Evolutionary conservation across 2,329 filamentous ascomycete species (phyloP).

Genomic region (Alternaria tenuissima): DNA sequence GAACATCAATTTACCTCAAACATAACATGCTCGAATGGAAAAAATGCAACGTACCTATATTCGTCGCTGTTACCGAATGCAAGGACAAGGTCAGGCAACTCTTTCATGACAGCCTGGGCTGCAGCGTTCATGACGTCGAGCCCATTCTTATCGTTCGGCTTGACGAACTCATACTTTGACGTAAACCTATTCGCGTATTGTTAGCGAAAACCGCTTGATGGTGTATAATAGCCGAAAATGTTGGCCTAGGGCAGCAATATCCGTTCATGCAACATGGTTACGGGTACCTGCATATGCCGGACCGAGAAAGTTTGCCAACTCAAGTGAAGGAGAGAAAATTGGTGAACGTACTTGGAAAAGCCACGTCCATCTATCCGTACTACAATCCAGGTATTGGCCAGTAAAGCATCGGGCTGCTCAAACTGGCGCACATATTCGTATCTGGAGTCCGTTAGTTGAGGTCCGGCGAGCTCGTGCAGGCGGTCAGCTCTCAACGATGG

Average conservation of each 20-base stretch:
- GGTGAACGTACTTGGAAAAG: constrained; percentile 79
- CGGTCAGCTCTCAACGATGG: neutral
- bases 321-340: constrained; percentile 12
- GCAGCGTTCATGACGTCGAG: constrained; percentile 94
- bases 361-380: constrained; percentile 92
- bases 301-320: constrained; percentile 11
- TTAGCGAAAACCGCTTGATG: constrained; percentile 13
- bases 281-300: constrained; percentile 29
- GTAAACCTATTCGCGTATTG: constrained; percentile 68
- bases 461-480: constrained; percentile 12
- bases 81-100: constrained; percentile 83
- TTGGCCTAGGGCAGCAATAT: constrained; percentile 11
- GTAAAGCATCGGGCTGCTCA: constrained; percentile 79
- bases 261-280: constrained; percentile 19
- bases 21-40: constrained; percentile 4
- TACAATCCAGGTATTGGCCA: constrained; percentile 95
- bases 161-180: constrained; percentile 82
- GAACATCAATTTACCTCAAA: constrained; percentile 27
- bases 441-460: constrained; percentile 58
- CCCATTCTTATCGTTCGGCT: constrained; percentile 89
- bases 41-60: constrained; percentile 68
- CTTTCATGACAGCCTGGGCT: constrained; percentile 82
- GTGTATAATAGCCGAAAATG: constrained; percentile 9
- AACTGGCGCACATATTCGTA: constrained; percentile 95
- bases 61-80: constrained; percentile 96